Evolutionary conservation across 148 eudicot genomes (phyloP), one percentile per base, ranked within the genome.

Genomic region (Nyssa sinensis): DNA sequence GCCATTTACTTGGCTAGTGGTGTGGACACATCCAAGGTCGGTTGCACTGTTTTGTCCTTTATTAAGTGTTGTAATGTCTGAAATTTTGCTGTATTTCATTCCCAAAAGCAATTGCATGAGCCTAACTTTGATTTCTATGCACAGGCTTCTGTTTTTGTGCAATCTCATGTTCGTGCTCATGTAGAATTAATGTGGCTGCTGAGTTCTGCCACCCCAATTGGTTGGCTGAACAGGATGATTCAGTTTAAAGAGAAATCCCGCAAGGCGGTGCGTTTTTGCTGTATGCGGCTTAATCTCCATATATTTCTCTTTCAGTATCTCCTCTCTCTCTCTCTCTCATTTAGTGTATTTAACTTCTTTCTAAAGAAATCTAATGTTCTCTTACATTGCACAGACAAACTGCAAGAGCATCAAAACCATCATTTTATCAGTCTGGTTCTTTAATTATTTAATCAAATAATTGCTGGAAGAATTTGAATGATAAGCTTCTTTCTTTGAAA

Each of bases 81-180:
- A 64, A 70, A 39, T 37, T 21, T 55, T 66, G 34, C 64, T 74
- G 11, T 10, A 66, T 33, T 66, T 35, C 24, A 17, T 33, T 37
- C 29, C 37, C 10, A 9, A 44, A 11, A 11, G 11, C 35, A 41
- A 51, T 17, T 74, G 75, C 74, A 57, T 71, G 53, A 9, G 24
- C 67, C 47, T 57, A 67, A 64, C 55, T 66, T 62, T 60, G 23
- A 37, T 72, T 68, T 77, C 57, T 67, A 34, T 76, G 74, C 76
- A 81, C 81, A 96, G 98, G 98, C 99, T 57, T 84, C 95, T 78
- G 87, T 96, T 66, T 96, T 96, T 83, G 97, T 96, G 80, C 99
- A 96, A 77, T 96, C 99, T 69, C 98, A 93, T 87, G 99, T 96
- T 61, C 97, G 91, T 74, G 98, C 99, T 51, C 99, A 96, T 82